Evolutionary conservation across 768 basidiomycete genomes (phyloP).

Genomic region (Heimioporus sp.): DNA sequence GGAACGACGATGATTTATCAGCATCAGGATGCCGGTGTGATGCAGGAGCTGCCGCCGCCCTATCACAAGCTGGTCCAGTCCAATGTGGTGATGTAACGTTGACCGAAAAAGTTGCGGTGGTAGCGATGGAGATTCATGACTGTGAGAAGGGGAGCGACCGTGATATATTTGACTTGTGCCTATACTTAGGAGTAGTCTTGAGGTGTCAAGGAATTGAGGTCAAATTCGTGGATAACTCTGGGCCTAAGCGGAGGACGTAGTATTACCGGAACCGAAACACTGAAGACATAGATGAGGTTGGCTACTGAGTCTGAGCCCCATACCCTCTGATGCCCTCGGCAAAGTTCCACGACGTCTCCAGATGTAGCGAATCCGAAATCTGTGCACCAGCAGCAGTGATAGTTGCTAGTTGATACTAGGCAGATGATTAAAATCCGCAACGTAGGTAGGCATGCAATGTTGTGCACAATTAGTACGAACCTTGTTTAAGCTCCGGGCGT

Average conservation of each 20-base stretch:
- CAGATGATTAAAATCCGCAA: neutral
- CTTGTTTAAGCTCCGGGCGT: conserved; percentile 95
- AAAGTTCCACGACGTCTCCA: conserved; percentile 87
- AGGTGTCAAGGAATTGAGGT: neutral
- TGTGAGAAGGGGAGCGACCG: too few relatives aligned
- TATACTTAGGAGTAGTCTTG: neutral
- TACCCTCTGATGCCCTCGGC: conserved; percentile 92
- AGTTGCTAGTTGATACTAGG: conserved; percentile 92
- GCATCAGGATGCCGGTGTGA: conserved; percentile 16
- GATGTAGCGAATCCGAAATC: conserved; percentile 74
- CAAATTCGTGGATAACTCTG: neutral
- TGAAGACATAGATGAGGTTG: neutral
- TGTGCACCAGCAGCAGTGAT: conserved; percentile 73
- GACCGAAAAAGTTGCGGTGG: neutral
- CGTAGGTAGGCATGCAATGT: neutral
- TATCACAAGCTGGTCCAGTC: conserved; percentile 17
- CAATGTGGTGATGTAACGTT: neutral
- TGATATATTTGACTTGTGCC: too few relatives aligned
- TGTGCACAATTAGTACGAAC: conserved; percentile 38
- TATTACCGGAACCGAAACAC: conserved; percentile 6
- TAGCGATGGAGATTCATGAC: neutral
- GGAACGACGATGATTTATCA: conserved; percentile 7
- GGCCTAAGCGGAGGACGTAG: neutral
- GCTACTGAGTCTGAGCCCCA: conserved; percentile 84
- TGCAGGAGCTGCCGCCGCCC: conserved; percentile 26